Evolutionary conservation across 352 stramenopile genomes (phyloP), one percentile per base, ranked within the genome.

Genomic region (Phytophthora quininea): DNA sequence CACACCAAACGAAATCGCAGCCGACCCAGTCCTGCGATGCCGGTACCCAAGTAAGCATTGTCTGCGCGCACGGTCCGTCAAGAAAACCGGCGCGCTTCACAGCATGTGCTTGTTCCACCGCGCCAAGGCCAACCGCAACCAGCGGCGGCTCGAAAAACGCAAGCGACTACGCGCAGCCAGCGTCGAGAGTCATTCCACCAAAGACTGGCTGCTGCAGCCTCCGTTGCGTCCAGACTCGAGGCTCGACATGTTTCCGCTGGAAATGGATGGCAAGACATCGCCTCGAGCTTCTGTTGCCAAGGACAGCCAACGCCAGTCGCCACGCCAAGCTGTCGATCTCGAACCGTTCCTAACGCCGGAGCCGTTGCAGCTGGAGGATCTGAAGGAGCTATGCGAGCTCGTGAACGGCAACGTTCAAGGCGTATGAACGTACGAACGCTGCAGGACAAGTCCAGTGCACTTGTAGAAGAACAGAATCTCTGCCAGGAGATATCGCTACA

Each of bases 31-130:
- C 43, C 71, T 76, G 59, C 69, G 73, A 12, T 89, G 80, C 62
- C 65, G 70, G 7, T 89, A 89, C 56, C 71, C 74, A 33, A 87
- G 75, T 67, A 86, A 82, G 60, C 68, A 80, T 46, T 89, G 80
- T 58, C 61, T 79, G 35, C 74, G 85, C 56, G 47, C 62, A 24
- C 83, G 83, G 49, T 80, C 78, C 12, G 46, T 82, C 56, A 89
- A 91, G 72, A 80, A 74, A 52, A 87, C 85, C 31, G 80, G 83
- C 30, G 74, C 79, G 45, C 64, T 89, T 9, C 83, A 91, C 62
- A 79, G 71, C 19, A 73, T 89, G 43, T 91, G 83, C 54, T 74
- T 85, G 27, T 74, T 83, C 46, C 83, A 91, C 59, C 78, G 80
- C 42, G 59, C 67, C 42, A 84, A 80, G 54, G 83, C 83, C 40